A percentile compares a stretch with the other conserved stretches of the same genome.
Evolutionary conservation across 306 rosid species (phyloP).

Genomic region (Glycine soja): DNA sequence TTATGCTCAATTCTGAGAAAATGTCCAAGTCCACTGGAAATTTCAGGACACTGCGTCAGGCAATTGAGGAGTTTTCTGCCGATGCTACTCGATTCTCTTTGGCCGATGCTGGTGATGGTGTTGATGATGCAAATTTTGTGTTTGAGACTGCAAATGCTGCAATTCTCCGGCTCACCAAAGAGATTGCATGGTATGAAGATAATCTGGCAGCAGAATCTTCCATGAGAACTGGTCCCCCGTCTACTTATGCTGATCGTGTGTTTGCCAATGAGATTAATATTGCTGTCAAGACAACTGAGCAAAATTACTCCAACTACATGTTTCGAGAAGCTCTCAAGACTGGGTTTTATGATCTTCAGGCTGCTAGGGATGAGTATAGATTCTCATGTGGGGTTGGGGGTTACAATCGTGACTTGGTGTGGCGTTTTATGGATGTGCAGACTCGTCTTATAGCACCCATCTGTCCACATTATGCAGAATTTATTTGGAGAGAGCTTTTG

Average conservation of each 20-base stretch:
- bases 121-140: constrained; percentile 93
- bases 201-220: constrained; percentile 71
- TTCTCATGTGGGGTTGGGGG: constrained; percentile 84
- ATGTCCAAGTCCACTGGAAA: constrained; percentile 98
- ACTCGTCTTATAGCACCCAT: constrained; percentile 89
- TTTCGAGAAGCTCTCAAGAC: constrained; percentile 90
- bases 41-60: constrained; percentile 82
- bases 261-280: constrained; percentile 86
- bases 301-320: constrained; percentile 75
- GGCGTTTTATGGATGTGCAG: constrained; percentile 91
- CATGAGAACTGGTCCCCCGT: constrained; percentile 77
- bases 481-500: constrained; percentile 82
- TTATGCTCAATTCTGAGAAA: constrained; percentile 88
- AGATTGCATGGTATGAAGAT: constrained; percentile 87
- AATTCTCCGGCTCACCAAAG: constrained; percentile 82
- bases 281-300: constrained; percentile 79
- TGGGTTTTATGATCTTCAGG: constrained; percentile 89
- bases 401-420: constrained; percentile 69
- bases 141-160: constrained; percentile 94
- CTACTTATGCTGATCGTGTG: constrained; percentile 82
- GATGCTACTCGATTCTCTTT: constrained; percentile 90
- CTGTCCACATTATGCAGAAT: constrained; percentile 93
- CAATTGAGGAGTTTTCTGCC: constrained; percentile 92
- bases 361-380: constrained; percentile 93
- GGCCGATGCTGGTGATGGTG: constrained; percentile 98